These are phyloP conservation scores for Solanum commersonii DNA, from an alignment of 257 asterid genomes.

Conservation along the genomic window DNA sequence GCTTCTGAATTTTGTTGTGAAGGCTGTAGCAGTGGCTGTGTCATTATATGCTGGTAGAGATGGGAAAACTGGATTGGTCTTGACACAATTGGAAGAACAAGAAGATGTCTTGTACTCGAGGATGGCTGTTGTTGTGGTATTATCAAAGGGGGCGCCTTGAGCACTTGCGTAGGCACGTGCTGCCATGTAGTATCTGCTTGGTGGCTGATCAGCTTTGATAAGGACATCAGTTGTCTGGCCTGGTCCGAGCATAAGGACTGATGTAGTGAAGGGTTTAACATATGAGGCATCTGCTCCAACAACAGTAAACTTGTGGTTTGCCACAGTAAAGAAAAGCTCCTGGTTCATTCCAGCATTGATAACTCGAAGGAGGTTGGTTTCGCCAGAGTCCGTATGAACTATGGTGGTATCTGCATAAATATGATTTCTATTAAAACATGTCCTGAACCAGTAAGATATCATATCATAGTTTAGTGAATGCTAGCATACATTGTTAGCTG, in stretches of 20 bases:
- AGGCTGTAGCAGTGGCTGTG: constrained; percentile 66
- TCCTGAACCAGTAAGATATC: not conserved
- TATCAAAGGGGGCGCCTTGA: constrained; percentile 76
- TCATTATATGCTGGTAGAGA: constrained; percentile 64
- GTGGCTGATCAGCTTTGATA: constrained; percentile 52
- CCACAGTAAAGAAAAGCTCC: constrained; percentile 74
- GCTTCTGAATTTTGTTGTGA: constrained; percentile 59
- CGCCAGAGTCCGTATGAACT: constrained; percentile 50
- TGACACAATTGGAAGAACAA: constrained; percentile 33
- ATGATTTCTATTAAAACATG: not conserved
- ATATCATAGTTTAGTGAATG: not conserved
- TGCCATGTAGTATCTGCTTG: constrained; percentile 59
- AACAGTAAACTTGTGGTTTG: constrained; percentile 78
- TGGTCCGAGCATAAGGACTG: constrained; percentile 84
- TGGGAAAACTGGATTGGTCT: constrained; percentile 7
- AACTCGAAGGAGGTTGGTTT: constrained; percentile 64
- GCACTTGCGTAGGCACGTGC: constrained; percentile 84
- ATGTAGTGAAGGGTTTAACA: constrained; percentile 72
- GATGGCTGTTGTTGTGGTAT: constrained; percentile 84
- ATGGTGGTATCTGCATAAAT: constrained; percentile 40
- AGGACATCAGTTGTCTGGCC: constrained; percentile 92
- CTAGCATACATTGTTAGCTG: not conserved
- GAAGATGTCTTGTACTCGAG: constrained; percentile 53
- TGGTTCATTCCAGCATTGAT: constrained; percentile 77
- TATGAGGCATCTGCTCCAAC: constrained; percentile 87